Evolutionary conservation across 2,329 filamentous ascomycete genomes (phyloP), one percentile per base, ranked within the genome.

Genomic region (Xylariales sp.): DNA sequence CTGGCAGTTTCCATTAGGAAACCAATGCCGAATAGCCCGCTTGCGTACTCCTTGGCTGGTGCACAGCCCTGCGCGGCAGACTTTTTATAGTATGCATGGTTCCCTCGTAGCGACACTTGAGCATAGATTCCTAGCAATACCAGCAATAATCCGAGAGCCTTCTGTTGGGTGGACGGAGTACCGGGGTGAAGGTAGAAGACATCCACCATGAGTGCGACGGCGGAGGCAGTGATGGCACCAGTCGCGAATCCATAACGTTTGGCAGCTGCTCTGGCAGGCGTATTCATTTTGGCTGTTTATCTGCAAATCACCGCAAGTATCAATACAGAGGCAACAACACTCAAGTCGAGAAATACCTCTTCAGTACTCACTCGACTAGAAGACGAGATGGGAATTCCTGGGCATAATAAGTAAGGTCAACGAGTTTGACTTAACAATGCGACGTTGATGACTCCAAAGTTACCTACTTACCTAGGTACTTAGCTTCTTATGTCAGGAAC

Each of bases 1-100:
- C 19, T 31, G 5, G 46, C 50, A 14, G 55, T 46, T 19, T 52
- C 44, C 5, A 52, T 9, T 2, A 60, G 43, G 43, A 48, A 58
- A 6, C 54, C 47, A 3, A 59, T 20, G 1, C 57, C 57, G 9
- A 50, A 14, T 4, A 40, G n/a, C 37, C 59, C 54, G 5, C 45
- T 29, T 4, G 50, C 53, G 40, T 48, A 54, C 6, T 25, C 36
- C 4, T 51, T 50, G 4, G 40, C 24, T 3, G 53, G 54, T 31
- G 29, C 18, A 28, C 56, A 59, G 3, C 52, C 51, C 11, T 40
- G 32, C 9, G 12, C 33, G 1, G 40, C 38, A 31, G 51, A 53
- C 21, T 46, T 38, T 9, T 20, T 24, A 28, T 52, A 50, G 43
- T 56, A 51, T 10, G 9, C 20, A 35, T 54, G 43, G 9, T 42